These are phyloP conservation scores for Panaeolus papilionaceus DNA, from an alignment of 768 basidiomycete species.

Conservation along the genomic window DNA sequence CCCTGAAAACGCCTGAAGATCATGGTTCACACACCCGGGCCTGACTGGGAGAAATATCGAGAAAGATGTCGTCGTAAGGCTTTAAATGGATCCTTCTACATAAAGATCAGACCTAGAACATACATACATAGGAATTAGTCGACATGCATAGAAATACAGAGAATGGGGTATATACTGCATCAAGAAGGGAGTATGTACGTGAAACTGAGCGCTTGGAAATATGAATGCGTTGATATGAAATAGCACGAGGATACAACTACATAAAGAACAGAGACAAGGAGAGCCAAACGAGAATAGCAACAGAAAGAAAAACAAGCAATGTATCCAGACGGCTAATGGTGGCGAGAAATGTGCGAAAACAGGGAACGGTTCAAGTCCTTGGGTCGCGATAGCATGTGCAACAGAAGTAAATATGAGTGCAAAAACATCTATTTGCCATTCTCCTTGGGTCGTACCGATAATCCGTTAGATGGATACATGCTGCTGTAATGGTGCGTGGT, in stretches of 20 bases:
- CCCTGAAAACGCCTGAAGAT: not conserved
- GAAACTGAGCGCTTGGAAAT: not conserved
- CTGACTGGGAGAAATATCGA: not conserved
- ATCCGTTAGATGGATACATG: slow-evolving; percentile 32
- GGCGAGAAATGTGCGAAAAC: not conserved
- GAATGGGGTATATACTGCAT: slow-evolving; percentile 13
- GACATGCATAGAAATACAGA: slow-evolving; percentile 14
- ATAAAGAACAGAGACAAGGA: slow-evolving; percentile 1
- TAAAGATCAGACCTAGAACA: slow-evolving; percentile 9
- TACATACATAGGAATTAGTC: slow-evolving; percentile 14
- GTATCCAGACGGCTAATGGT: not conserved
- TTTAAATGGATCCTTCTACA: not conserved
- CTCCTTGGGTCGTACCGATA: slow-evolving; percentile 29
- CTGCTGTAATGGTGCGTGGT: slow-evolving; percentile 27
- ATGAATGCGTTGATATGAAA: slow-evolving; percentile 10
- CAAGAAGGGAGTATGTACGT: slow-evolving; percentile 8
- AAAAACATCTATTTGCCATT: slow-evolving; percentile 29
- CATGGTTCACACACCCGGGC: not conserved
- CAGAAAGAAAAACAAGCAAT: slow-evolving; percentile 2
- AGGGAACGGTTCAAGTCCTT: slow-evolving; percentile 5
- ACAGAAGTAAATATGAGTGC: not conserved
- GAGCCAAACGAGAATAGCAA: slow-evolving; percentile 7
- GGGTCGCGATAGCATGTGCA: slow-evolving; percentile 2
- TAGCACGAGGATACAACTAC: slow-evolving; percentile 14
- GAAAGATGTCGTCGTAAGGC: not conserved